These are phyloP conservation scores for Lactarius evosmus DNA, from an alignment of 768 basidiomycete genomes.

Conservation along the genomic window DNA sequence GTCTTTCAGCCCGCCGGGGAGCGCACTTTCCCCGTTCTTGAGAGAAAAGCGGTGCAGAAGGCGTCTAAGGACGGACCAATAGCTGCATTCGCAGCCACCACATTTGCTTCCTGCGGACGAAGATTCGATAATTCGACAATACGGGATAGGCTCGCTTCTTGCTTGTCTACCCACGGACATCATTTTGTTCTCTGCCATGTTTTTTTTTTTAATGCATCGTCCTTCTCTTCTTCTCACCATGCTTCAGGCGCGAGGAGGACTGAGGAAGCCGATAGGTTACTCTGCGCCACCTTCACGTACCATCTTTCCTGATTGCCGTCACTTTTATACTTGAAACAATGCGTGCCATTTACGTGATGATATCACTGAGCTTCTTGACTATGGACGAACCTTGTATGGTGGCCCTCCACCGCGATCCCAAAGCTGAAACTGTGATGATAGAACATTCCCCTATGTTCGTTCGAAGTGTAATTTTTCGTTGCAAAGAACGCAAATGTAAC, in stretches of 20 bases:
- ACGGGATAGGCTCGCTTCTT: conserved; percentile 8
- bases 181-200: background rate
- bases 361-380: background rate
- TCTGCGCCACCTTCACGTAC: conserved; percentile 19
- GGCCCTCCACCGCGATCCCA: background rate
- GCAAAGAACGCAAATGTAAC: background rate
- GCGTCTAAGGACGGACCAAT: too few relatives aligned
- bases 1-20: background rate
- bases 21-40: background rate
- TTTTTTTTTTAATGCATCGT: background rate
- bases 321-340: conserved; percentile 9
- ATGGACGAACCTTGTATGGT: conserved; percentile 6
- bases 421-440: background rate
- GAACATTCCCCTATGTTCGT: background rate
- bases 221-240: conserved; percentile 17
- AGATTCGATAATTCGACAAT: background rate
- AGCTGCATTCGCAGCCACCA: too few relatives aligned
- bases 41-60: conserved; percentile 24
- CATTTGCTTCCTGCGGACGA: background rate
- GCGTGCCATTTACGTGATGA: conserved; percentile 10
- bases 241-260: conserved; percentile 8
- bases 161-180: conserved; percentile 1
- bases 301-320: conserved; percentile 8
- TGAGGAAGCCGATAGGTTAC: conserved; percentile 5
- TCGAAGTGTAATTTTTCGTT: background rate